phyloP scores from a whole-genome alignment of 2,329 filamentous ascomycete species.

The Cyphellophora attinorum region DNA sequence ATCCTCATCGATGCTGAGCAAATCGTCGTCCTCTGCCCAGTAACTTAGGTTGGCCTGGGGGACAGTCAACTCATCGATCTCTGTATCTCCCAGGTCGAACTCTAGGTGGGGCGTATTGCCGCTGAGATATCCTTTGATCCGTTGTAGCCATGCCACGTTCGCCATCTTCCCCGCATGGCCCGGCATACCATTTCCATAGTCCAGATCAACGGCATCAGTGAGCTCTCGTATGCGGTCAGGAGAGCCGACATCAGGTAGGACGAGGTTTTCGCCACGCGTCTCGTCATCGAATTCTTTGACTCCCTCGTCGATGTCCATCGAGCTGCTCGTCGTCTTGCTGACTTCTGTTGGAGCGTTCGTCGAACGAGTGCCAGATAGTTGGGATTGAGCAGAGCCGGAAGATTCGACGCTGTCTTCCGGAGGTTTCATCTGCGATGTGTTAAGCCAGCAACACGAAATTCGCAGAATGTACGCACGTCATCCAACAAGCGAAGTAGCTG shows the following conservation, averaged over 20 bases:
- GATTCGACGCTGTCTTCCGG: too few species aligned
- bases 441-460: too few species aligned
- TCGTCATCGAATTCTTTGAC: too few species aligned
- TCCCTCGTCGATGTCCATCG: too few species aligned
- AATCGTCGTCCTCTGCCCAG: constrained; percentile 13
- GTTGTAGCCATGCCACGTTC: constrained; percentile 5
- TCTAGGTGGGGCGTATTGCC: neutral
- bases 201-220: neutral
- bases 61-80: constrained; percentile 3
- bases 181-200: neutral
- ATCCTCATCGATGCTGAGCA: constrained; percentile 15
- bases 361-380: too few species aligned
- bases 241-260: neutral
- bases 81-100: neutral
- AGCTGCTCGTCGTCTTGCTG: too few species aligned
- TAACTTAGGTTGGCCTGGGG: constrained; percentile 4
- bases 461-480: too few species aligned
- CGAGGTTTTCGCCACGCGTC: neutral
- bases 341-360: too few species aligned
- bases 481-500: too few species aligned
- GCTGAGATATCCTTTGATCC: constrained; percentile 3
- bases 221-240: neutral
- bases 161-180: neutral
- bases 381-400: too few species aligned
- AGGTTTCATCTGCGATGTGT: too few species aligned